These are phyloP conservation scores for Paraphoma sp. DNA, from an alignment of 2,329 filamentous ascomycete species.

Conservation along the genomic window DNA sequence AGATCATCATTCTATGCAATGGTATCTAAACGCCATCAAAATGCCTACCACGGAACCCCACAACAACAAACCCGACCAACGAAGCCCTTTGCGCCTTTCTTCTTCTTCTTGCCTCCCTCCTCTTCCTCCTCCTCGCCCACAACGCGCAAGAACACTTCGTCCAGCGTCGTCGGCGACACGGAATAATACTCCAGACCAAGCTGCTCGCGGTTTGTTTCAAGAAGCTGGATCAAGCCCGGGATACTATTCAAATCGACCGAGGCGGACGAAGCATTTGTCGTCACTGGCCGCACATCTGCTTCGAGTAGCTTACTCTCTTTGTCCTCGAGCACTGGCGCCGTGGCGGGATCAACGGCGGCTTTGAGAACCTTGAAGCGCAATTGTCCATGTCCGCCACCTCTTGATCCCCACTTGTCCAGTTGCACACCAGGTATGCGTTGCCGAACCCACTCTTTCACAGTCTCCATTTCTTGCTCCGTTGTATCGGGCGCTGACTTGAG, in stretches of 20 bases:
- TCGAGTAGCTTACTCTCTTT: slow-evolving; percentile 20
- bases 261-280: slow-evolving; percentile 11
- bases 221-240: slow-evolving; percentile 71
- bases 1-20: background rate
- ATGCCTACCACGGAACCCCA: background rate
- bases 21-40: background rate
- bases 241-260: slow-evolving; percentile 56
- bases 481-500: slow-evolving; percentile 77
- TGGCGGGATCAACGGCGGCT: slow-evolving; percentile 34
- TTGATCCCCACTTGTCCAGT: slow-evolving; percentile 63
- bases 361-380: slow-evolving; percentile 80
- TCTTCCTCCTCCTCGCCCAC: slow-evolving; percentile 74
- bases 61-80: background rate
- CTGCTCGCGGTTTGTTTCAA: slow-evolving; percentile 73
- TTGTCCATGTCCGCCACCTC: slow-evolving; percentile 81
- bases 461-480: slow-evolving; percentile 68
- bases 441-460: slow-evolving; percentile 71
- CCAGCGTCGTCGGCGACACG: slow-evolving; percentile 83
- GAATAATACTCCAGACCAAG: slow-evolving; percentile 85
- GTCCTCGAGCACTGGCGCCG: background rate
- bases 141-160: slow-evolving; percentile 89
- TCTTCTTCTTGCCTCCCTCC: slow-evolving; percentile 14
- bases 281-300: slow-evolving; percentile 30
- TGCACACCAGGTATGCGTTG: slow-evolving; percentile 67
- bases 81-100: slow-evolving; percentile 3